Percentiles rank a stretch among this genome's conserved stretches.
These are phyloP conservation scores for Novymonas esmeraldas DNA, from an alignment of 208 protist species.

Conservation along the genomic window DNA sequence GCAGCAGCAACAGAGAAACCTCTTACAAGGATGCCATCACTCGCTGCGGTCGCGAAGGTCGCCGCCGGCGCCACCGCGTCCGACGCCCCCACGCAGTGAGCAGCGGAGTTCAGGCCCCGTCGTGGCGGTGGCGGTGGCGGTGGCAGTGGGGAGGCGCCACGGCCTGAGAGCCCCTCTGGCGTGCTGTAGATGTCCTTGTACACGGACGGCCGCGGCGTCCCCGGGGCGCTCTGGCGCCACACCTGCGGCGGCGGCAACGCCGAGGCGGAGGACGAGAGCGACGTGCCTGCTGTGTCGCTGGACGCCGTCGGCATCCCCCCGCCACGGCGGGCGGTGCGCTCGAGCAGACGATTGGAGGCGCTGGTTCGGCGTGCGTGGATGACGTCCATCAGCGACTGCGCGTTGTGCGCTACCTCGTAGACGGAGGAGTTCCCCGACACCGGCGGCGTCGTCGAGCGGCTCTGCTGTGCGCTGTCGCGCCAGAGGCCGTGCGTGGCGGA, in stretches of 20 bases:
- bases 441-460: too few relatives aligned
- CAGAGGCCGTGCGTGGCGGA: not conserved
- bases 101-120: too few relatives aligned
- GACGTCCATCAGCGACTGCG: slow-evolving; percentile 1
- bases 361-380: not conserved
- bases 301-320: not conserved
- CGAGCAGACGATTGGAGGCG: not conserved
- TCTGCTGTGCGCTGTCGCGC: too few relatives aligned
- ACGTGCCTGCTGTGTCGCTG: not conserved
- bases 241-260: not conserved
- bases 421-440: not conserved
- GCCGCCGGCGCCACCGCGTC: too few relatives aligned
- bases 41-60: too few relatives aligned
- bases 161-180: slow-evolving; percentile 2
- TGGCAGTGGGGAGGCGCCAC: too few relatives aligned
- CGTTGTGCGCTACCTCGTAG: not conserved
- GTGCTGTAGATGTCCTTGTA: not conserved
- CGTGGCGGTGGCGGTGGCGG: not conserved
- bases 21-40: too few relatives aligned
- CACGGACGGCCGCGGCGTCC: not conserved
- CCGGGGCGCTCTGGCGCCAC: not conserved
- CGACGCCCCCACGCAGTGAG: too few relatives aligned
- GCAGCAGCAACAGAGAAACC: too few relatives aligned
- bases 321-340: not conserved
- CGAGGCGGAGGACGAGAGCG: not conserved